Evolutionary conservation across 768 basidiomycete genomes (phyloP), one percentile per base, ranked within the genome.

Genomic region (Serendipita vermifera): DNA sequence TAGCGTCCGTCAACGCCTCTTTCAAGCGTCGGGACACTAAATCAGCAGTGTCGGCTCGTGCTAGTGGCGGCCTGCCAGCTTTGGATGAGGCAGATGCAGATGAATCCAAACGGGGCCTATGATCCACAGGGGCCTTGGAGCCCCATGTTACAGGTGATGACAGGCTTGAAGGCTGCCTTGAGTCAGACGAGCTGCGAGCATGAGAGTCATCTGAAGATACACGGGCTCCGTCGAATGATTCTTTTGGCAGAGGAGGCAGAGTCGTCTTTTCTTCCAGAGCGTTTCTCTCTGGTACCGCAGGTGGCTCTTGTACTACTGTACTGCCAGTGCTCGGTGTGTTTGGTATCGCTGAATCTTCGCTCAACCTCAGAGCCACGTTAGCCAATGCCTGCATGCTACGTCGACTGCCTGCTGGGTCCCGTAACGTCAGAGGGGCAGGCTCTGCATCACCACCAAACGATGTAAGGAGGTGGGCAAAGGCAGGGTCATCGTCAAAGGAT

Each of bases 1-100:
- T 75, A 5, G 83, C 79, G 59, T 80, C 78, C 3, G 72, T 64
- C 26, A 89, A 66, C 0, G 76, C 76, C 63, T 88, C 84, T 26
- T 65, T 59, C n/a, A 69, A 55, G 54, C 62, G 57, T 7, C 63
- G 36, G 1, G 57, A 57, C 7, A 63, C 61, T 29, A 75, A 59
- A 57, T 81, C 76, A 22, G 74, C 61, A 14, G 70, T 65, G 53
- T 77, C 75, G 33, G 65, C 67, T 51, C 66, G 65, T 33, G 22
- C 63, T 13, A 62, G 55, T 26, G 60, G 22, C 11, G 65, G 61
- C n/a, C 63, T 66, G 13, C 67, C 54, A 15, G 59, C 63, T 11
- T 58, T 61, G 33, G 69, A 65, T 14, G 66, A 68, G 24, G 78
- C 73, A 15, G 73, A 67, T 3, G 78, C 76, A 54, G 78, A 59